Percentiles rank a stretch among this genome's conserved stretches.
phyloP scores from a whole-genome alignment of 2,329 filamentous ascomycete species.

The Daldinia eschscholtzii region DNA sequence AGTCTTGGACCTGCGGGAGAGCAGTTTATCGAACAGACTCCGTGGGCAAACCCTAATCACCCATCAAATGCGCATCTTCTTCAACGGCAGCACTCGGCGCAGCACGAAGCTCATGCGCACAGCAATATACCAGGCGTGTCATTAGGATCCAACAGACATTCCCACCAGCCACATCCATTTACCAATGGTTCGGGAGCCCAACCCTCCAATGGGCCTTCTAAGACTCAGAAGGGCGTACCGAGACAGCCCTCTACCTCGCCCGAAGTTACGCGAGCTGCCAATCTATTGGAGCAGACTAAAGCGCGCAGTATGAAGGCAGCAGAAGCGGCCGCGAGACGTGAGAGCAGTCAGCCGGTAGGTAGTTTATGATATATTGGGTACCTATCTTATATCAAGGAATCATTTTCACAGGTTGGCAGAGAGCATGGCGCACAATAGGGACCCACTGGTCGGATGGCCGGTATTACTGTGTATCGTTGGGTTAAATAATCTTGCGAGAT shows the following conservation, averaged over 20 bases:
- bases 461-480: slow-evolving; percentile 16
- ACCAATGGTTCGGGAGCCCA: slow-evolving; percentile 53
- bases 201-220: slow-evolving; percentile 48
- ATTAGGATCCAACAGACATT: slow-evolving; percentile 55
- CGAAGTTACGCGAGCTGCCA: slow-evolving; percentile 58
- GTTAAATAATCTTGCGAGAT: slow-evolving; percentile 47
- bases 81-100: slow-evolving; percentile 56
- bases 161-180: slow-evolving; percentile 55
- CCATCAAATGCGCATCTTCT: slow-evolving; percentile 68
- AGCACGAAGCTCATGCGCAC: slow-evolving; percentile 51
- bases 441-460: slow-evolving; percentile 4
- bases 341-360: slow-evolving; percentile 51
- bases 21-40: slow-evolving; percentile 88
- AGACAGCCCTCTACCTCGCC: slow-evolving; percentile 57
- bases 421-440: slow-evolving; percentile 24
- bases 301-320: slow-evolving; percentile 48
- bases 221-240: slow-evolving; percentile 44
- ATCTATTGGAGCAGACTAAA: slow-evolving; percentile 52
- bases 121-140: slow-evolving; percentile 50
- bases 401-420: slow-evolving; percentile 19
- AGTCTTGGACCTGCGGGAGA: slow-evolving; percentile 78
- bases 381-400: slow-evolving; percentile 16
- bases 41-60: slow-evolving; percentile 92
- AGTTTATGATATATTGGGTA: slow-evolving; percentile 39
- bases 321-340: slow-evolving; percentile 49